phyloP scores from a whole-genome alignment of 2,329 filamentous ascomycete species.

The Penicillium thymicola region DNA sequence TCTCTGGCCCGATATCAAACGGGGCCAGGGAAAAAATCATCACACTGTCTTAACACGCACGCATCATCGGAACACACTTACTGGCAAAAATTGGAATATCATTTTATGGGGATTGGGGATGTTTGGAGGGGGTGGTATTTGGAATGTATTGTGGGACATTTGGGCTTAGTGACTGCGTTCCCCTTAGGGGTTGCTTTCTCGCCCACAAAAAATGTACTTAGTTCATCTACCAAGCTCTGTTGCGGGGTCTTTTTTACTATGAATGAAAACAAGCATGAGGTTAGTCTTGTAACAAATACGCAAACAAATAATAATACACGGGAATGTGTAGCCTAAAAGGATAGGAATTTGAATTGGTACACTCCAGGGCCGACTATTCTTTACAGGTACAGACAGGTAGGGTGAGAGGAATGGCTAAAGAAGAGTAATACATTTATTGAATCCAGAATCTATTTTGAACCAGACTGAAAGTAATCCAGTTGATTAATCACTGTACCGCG shows the following conservation, averaged over 20 bases:
- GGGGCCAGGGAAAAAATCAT: slow-evolving; percentile 11
- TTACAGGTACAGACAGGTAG: not conserved
- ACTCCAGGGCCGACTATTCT: not conserved
- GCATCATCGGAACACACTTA: not conserved
- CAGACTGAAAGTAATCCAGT: not conserved
- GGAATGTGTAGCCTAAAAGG: not conserved
- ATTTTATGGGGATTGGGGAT: not conserved
- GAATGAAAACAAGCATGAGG: not conserved
- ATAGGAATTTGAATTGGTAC: too few species aligned
- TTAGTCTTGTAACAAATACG: not conserved
- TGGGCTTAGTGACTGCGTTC: not conserved
- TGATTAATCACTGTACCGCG: not conserved
- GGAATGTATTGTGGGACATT: not conserved
- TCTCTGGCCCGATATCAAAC: slow-evolving; percentile 10
- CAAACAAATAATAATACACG: not conserved
- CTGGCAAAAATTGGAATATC: not conserved
- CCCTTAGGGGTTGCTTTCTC: not conserved
- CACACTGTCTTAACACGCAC: not conserved
- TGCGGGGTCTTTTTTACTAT: not conserved
- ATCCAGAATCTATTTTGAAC: not conserved
- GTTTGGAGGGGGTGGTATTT: not conserved
- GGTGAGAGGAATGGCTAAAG: not conserved
- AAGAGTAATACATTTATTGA: not conserved
- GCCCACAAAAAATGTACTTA: not conserved
- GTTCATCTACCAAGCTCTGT: not conserved